These are phyloP conservation scores for Periglandula ipomoeae DNA, from an alignment of 2,329 filamentous ascomycete species.

Conservation along the genomic window DNA sequence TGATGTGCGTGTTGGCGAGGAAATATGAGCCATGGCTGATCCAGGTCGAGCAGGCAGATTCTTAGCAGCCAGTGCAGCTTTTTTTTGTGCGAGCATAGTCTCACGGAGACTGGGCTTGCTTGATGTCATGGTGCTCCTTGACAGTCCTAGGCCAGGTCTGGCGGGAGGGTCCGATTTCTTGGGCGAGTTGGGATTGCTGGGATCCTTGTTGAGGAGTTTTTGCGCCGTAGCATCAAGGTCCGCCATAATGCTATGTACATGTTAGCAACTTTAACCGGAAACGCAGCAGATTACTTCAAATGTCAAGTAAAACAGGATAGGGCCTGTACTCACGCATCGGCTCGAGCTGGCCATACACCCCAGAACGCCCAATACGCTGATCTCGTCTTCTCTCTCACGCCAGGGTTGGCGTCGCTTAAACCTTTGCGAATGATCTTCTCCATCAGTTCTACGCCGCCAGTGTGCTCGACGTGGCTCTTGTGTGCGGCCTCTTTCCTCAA, in stretches of 20 bases:
- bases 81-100: constrained; percentile 76
- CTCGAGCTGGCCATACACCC: constrained; percentile 65
- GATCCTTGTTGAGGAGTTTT: constrained; percentile 71
- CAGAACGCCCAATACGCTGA: constrained; percentile 81
- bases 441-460: constrained; percentile 70
- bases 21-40: constrained; percentile 55
- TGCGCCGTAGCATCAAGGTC: constrained; percentile 70
- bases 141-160: constrained; percentile 51
- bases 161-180: constrained; percentile 37
- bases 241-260: constrained; percentile 57
- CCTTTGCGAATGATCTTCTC: constrained; percentile 87
- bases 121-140: constrained; percentile 50
- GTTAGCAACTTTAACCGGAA: constrained; percentile 16
- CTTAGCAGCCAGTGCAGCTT: constrained; percentile 38
- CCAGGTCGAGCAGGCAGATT: constrained; percentile 49
- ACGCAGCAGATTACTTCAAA: neutral
- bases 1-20: constrained; percentile 34
- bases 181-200: constrained; percentile 67
- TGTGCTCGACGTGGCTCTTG: constrained; percentile 75
- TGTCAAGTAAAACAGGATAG: neutral
- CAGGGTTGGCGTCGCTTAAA: constrained; percentile 80
- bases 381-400: constrained; percentile 78
- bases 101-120: constrained; percentile 66
- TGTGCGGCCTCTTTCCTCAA: constrained; percentile 69
- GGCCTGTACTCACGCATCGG: constrained; percentile 52